phyloP scores from a whole-genome alignment of 352 stramenopile genomes.

The Phytophthora macrochlamydospora region DNA sequence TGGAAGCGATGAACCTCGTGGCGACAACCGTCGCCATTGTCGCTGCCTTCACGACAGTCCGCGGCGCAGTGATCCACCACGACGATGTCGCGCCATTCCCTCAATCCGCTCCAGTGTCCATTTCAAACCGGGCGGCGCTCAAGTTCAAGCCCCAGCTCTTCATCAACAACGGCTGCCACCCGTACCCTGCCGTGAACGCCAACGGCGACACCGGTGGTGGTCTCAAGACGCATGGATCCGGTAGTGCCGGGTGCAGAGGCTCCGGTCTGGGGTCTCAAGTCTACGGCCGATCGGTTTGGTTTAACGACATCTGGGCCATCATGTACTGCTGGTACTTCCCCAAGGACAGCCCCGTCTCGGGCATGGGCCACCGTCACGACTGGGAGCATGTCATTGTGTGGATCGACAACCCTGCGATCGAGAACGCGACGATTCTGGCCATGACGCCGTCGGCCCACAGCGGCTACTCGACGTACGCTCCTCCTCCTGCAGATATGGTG shows the following conservation, averaged over 20 bases:
- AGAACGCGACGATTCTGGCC: constrained; percentile 17
- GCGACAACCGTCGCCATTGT: not conserved
- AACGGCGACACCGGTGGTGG: constrained; percentile 35
- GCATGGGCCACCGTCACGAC: constrained; percentile 34
- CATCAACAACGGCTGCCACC: constrained; percentile 38
- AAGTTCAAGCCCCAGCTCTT: constrained; percentile 47
- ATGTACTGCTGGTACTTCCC: constrained; percentile 51
- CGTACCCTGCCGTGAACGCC: constrained; percentile 38
- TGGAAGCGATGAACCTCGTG: constrained; percentile 6
- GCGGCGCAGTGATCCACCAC: constrained; percentile 19
- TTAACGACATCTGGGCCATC: constrained; percentile 28
- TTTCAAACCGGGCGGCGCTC: constrained; percentile 20
- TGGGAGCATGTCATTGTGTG: constrained; percentile 41
- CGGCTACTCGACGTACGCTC: constrained; percentile 29
- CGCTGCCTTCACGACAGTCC: not conserved
- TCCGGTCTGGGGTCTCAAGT: constrained; percentile 27
- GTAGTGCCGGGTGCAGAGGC: constrained; percentile 23
- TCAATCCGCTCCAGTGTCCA: constrained; percentile 15
- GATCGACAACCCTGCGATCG: constrained; percentile 19
- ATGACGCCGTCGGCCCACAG: constrained; percentile 30
- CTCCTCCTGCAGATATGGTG: constrained; percentile 15
- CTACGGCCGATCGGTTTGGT: constrained; percentile 21
- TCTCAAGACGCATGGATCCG: constrained; percentile 26
- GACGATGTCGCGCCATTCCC: constrained; percentile 33
- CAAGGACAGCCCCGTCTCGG: constrained; percentile 32